Evolutionary conservation across 192 early-diverging fungal species (phyloP).

Genomic region (Borealophlyctis nickersoniae): DNA sequence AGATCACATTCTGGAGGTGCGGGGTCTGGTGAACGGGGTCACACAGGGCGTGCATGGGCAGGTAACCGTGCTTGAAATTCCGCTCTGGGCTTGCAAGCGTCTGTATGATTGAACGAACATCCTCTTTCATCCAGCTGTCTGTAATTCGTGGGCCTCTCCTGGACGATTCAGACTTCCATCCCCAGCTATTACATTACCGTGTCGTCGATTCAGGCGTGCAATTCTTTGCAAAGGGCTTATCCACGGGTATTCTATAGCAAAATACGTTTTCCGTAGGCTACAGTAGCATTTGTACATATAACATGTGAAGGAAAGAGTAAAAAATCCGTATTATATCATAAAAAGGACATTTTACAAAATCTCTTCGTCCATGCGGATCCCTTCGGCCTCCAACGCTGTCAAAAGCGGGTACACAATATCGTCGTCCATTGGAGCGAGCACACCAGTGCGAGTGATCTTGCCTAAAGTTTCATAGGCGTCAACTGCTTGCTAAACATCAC

Average conservation of each 20-base stretch:
- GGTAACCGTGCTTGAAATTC: constrained; percentile 8
- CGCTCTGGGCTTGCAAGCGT: background rate
- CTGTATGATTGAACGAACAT: background rate
- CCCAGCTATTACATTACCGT: constrained; percentile 18
- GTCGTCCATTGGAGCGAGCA: constrained; percentile 45
- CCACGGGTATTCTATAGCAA: constrained; percentile 19
- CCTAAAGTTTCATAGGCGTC: constrained; percentile 7
- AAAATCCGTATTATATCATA: too few relatives aligned
- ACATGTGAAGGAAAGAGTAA: too few relatives aligned
- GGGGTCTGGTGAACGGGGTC: constrained; percentile 17
- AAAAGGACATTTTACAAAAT: constrained; percentile 34
- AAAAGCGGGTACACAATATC: constrained; percentile 43
- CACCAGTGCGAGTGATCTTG: constrained; percentile 39
- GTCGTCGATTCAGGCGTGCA: constrained; percentile 21
- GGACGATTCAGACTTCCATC: constrained; percentile 7
- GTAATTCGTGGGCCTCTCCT: constrained; percentile 18
- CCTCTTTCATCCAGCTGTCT: constrained; percentile 9
- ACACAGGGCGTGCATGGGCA: constrained; percentile 30
- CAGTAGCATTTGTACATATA: too few relatives aligned
- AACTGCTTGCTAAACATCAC: background rate
- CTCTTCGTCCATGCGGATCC: constrained; percentile 42
- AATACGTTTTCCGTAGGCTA: too few relatives aligned
- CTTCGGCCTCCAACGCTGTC: constrained; percentile 35
- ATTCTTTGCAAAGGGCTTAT: constrained; percentile 27
- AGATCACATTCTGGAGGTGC: constrained; percentile 22